A percentile compares a stretch with the other conserved stretches of the same genome.
Conservation (phyloP, 257 asterid species). For the Fraxinus cuspidata region DNA sequence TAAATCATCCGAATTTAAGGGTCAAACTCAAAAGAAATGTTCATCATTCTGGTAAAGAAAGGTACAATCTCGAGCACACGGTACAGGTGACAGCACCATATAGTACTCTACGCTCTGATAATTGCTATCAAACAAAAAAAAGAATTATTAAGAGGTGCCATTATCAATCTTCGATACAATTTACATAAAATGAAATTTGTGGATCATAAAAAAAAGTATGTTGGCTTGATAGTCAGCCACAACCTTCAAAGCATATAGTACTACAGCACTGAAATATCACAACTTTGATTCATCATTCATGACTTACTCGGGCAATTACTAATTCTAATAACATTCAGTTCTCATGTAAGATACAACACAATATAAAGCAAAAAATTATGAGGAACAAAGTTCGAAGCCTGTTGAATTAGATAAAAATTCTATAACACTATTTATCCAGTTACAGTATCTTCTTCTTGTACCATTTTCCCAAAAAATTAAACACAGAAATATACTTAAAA, state of each 20-base stretch:
- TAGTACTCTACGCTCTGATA: neutral
- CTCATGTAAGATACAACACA: too few relatives aligned
- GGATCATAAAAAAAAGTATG: neutral
- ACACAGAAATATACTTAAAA: neutral
- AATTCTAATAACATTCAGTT: too few relatives aligned
- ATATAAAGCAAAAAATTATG: too few relatives aligned
- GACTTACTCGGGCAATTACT: neutral
- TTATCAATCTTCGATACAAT: neutral
- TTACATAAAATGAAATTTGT: neutral
- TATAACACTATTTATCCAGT: neutral
- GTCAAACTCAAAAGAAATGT: neutral
- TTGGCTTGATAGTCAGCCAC: neutral
- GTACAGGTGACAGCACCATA: neutral
- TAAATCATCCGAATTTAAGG: conserved; percentile 16
- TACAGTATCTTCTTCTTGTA: neutral
- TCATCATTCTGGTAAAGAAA: neutral
- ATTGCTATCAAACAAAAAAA: neutral
- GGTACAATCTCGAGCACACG: neutral
- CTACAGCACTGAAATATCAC: neutral
- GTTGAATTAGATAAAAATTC: too few relatives aligned
- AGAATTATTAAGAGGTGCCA: neutral
- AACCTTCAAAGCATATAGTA: neutral
- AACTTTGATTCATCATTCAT: neutral
- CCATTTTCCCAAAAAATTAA: neutral
- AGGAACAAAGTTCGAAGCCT: too few relatives aligned